Conservation (phyloP, 2,329 filamentous ascomycete genomes). For the Tympanopsis confertula region DNA sequence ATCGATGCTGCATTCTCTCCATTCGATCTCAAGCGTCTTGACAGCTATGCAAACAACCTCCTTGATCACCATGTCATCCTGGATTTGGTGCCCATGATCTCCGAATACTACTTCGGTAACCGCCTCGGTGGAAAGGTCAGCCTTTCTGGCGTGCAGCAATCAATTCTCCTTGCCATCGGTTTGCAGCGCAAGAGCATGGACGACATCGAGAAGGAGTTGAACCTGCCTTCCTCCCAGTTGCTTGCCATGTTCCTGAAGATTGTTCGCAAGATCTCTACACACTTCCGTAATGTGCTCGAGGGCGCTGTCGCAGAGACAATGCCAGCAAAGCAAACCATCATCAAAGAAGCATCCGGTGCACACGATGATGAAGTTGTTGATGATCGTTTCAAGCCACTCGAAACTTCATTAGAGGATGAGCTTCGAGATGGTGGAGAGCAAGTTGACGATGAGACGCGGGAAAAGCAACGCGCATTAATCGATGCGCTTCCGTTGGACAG, state of each 20-base stretch:
- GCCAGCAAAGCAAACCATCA: slow-evolving; percentile 42
- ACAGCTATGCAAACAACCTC: slow-evolving; percentile 93
- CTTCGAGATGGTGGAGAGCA: slow-evolving; percentile 74
- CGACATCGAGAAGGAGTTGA: slow-evolving; percentile 66
- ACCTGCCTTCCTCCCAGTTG: slow-evolving; percentile 64
- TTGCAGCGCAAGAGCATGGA: slow-evolving; percentile 84
- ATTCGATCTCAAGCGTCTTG: slow-evolving; percentile 87
- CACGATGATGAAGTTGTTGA: slow-evolving; percentile 59
- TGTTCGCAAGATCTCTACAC: slow-evolving; percentile 70
- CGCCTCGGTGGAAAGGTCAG: slow-evolving; percentile 56
- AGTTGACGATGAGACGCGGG: slow-evolving; percentile 56
- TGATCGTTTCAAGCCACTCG: slow-evolving; percentile 58
- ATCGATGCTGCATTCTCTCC: slow-evolving; percentile 73
- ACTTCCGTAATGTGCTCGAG: slow-evolving; percentile 67
- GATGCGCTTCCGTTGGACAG: slow-evolving; percentile 81
- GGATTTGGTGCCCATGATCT: slow-evolving; percentile 76
- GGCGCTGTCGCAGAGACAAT: slow-evolving; percentile 60
- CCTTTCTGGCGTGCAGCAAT: slow-evolving; percentile 72
- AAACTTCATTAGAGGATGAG: slow-evolving; percentile 65
- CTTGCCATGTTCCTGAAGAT: slow-evolving; percentile 97
- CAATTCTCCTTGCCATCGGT: slow-evolving; percentile 80
- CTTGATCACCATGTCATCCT: slow-evolving; percentile 96
- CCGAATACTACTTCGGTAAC: slow-evolving; percentile 74
- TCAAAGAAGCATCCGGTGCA: slow-evolving; percentile 47
- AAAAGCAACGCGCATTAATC: slow-evolving; percentile 78